These are phyloP conservation scores for Aspergillus udagawae DNA, from an alignment of 2,329 filamentous ascomycete genomes.

Conservation along the genomic window DNA sequence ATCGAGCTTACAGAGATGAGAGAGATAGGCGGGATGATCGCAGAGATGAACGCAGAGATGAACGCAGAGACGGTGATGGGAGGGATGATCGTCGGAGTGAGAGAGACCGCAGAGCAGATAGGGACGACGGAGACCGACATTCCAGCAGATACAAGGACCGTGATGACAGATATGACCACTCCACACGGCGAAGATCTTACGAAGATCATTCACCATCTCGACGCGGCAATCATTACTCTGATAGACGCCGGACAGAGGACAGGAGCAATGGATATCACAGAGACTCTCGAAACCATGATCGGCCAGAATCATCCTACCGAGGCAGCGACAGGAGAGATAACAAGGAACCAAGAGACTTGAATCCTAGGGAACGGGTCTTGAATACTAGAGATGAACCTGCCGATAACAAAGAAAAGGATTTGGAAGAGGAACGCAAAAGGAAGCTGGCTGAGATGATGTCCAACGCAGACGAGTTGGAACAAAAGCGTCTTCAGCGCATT, in stretches of 20 bases:
- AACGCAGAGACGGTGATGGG: conserved; percentile 16
- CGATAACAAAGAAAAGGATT: conserved; percentile 18
- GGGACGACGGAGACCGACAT: conserved; percentile 19
- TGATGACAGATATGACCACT: conserved; percentile 21
- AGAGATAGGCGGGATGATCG: conserved; percentile 21
- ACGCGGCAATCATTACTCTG: conserved; percentile 6
- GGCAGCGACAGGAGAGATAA: conserved; percentile 19
- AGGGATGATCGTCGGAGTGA: conserved; percentile 16
- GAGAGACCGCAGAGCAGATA: conserved; percentile 14
- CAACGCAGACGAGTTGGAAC: conserved; percentile 65
- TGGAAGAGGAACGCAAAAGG: conserved; percentile 29
- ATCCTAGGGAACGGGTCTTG: conserved; percentile 14
- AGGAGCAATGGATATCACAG: conserved; percentile 2
- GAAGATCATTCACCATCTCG: conserved; percentile 22
- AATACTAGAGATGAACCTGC: conserved; percentile 7
- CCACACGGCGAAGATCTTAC: conserved; percentile 15
- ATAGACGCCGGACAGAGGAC: conserved; percentile 12
- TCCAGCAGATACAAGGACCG: conserved; percentile 19
- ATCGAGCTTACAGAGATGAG: conserved; percentile 17
- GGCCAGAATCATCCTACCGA: conserved; percentile 12
- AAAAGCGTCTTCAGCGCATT: conserved; percentile 65
- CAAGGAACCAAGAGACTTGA: conserved; percentile 16
- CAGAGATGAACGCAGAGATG: conserved; percentile 1
- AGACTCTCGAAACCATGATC: conserved; percentile 12
- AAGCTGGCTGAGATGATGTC: conserved; percentile 71